These are phyloP conservation scores for Penicillium arizonense DNA, from an alignment of 495 filamentous ascomycete species.

Conservation along the genomic window DNA sequence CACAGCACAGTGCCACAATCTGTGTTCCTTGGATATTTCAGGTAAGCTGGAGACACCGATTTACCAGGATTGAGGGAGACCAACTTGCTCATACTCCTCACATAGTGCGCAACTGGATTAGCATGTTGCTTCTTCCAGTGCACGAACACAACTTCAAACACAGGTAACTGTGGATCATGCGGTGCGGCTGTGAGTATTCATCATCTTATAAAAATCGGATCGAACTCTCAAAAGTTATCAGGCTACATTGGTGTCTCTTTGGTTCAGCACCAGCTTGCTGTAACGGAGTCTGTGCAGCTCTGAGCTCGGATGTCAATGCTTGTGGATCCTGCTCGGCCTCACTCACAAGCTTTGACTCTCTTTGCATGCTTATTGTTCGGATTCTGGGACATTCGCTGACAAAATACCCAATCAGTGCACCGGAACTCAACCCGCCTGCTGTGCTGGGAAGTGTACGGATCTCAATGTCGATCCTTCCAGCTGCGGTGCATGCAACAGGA, in stretches of 20 bases:
- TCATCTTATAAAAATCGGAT: not conserved
- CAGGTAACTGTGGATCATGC: constrained; percentile 17
- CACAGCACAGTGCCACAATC: constrained; percentile 1
- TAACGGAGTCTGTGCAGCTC: constrained; percentile 14
- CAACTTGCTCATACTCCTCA: not conserved
- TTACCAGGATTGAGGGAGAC: too few species aligned
- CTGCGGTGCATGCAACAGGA: constrained; percentile 10
- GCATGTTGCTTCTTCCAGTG: constrained; percentile 22
- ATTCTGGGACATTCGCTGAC: not conserved
- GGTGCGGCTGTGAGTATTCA: constrained; percentile 6
- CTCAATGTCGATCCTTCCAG: constrained; percentile 3
- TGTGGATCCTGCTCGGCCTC: constrained; percentile 17
- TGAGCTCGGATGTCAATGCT: constrained; percentile 1
- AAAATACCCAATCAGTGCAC: constrained; percentile 5
- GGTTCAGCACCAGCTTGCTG: constrained; percentile 19
- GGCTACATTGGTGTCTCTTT: constrained; percentile 5
- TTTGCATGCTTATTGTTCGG: too few species aligned
- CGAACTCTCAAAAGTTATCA: not conserved
- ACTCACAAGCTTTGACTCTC: not conserved
- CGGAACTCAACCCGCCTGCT: constrained; percentile 14
- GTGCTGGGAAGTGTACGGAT: constrained; percentile 12
- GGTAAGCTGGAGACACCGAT: constrained; percentile 3
- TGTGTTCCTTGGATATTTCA: constrained; percentile 14
- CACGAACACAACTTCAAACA: constrained; percentile 6
- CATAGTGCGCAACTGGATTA: constrained; percentile 11